Conservation (phyloP, 1,284 basidiomycete species). For the Bothia castanella region DNA sequence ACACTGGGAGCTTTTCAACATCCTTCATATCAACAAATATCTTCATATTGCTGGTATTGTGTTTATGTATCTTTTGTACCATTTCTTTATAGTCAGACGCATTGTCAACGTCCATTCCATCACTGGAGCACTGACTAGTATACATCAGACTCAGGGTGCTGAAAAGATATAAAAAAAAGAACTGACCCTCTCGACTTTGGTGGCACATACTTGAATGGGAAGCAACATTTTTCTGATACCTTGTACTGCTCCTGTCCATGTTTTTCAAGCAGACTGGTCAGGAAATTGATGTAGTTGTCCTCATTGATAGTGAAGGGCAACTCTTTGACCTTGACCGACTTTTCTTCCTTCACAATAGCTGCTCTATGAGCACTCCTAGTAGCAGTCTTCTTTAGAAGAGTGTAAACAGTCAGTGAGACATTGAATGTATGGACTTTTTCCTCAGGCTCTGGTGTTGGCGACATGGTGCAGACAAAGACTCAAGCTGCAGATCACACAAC, state of each 20-base stretch:
- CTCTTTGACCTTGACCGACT: constrained; percentile 3
- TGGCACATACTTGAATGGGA: neutral
- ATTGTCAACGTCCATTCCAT: constrained; percentile 17
- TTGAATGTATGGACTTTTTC: neutral
- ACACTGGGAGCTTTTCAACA: constrained; percentile 16
- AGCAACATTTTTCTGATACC: neutral
- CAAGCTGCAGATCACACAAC: too few species aligned
- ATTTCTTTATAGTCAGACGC: constrained; percentile 16
- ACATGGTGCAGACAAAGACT: too few species aligned
- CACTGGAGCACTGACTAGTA: neutral
- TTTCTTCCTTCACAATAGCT: too few species aligned
- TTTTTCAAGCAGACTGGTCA: constrained; percentile 8
- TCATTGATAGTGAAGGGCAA: neutral
- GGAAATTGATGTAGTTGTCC: constrained; percentile 6
- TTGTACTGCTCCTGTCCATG: constrained; percentile 4
- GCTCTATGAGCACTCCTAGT: too few species aligned
- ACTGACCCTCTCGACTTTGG: neutral
- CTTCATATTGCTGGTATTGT: neutral
- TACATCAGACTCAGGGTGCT: too few species aligned
- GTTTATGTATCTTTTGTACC: constrained; percentile 9
- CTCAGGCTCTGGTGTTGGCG: too few species aligned
- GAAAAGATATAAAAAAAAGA: neutral
- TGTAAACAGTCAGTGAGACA: constrained; percentile 4
- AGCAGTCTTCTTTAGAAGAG: neutral
- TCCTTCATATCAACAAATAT: constrained; percentile 21